Evolutionary conservation across 208 protist species (phyloP).

Genomic region (Trypanosoma melophagium): DNA sequence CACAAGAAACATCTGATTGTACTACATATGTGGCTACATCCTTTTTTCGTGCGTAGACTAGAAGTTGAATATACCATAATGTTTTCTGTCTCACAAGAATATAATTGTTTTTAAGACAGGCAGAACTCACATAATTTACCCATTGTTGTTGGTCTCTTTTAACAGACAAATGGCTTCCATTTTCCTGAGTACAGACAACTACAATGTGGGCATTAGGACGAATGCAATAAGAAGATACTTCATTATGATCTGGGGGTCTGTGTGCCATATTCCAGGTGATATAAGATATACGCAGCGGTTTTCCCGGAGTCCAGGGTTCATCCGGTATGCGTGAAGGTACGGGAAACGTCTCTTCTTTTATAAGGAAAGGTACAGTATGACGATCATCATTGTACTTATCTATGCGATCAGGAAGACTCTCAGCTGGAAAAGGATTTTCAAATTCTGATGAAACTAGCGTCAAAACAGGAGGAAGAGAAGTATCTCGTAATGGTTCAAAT

Average conservation of each 20-base stretch:
- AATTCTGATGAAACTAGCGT: neutral
- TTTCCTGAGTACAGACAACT: conserved; percentile 83
- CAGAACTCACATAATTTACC: conserved; percentile 30
- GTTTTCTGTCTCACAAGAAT: conserved; percentile 47
- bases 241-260: conserved; percentile 36
- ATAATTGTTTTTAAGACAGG: conserved; percentile 60
- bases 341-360: conserved; percentile 59
- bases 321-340: conserved; percentile 52
- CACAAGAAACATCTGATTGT: conserved; percentile 40
- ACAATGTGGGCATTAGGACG: conserved; percentile 82
- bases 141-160: conserved; percentile 48
- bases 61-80: conserved; percentile 83
- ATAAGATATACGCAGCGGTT: conserved; percentile 72
- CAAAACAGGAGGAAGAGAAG: neutral
- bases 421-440: neutral
- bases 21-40: conserved; percentile 70
- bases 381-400: conserved; percentile 40
- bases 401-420: conserved; percentile 3
- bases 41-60: conserved; percentile 68
- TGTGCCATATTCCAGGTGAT: conserved; percentile 86
- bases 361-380: conserved; percentile 36
- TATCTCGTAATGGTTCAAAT: too few species aligned
- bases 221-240: conserved; percentile 65
- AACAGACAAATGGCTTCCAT: conserved; percentile 36
- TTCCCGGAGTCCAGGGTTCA: conserved; percentile 62